A percentile compares a stretch with the other conserved stretches of the same genome.
These are phyloP conservation scores for Grigorovia humatica DNA, from an alignment of 805 yeast species.

Conservation along the genomic window DNA sequence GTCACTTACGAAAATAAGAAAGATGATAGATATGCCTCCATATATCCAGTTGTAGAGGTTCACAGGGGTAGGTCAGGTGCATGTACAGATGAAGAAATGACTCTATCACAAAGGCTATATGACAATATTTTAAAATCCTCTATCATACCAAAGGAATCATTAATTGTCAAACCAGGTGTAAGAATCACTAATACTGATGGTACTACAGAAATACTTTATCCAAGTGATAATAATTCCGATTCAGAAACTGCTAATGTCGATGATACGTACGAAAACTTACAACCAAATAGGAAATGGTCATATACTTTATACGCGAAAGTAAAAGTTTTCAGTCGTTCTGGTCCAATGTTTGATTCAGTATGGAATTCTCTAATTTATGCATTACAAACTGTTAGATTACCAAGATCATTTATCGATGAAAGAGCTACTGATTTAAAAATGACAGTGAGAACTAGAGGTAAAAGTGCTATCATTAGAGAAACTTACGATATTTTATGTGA, in stretches of 20 bases:
- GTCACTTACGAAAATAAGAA: constrained; percentile 35
- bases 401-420: constrained; percentile 60
- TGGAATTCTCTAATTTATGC: constrained; percentile 62
- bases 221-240: constrained; percentile 25
- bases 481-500: constrained; percentile 52
- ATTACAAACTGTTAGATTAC: constrained; percentile 48
- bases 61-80: constrained; percentile 68
- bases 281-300: constrained; percentile 39
- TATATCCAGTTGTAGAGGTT: constrained; percentile 69
- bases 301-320: constrained; percentile 62
- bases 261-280: constrained; percentile 13
- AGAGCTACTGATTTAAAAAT: constrained; percentile 41
- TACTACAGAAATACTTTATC: constrained; percentile 36
- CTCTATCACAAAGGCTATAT: constrained; percentile 52
- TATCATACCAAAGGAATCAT: constrained; percentile 39
- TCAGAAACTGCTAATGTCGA: constrained; percentile 4
- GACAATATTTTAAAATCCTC: constrained; percentile 51
- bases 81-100: constrained; percentile 81
- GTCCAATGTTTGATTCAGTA: constrained; percentile 70
- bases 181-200: constrained; percentile 44
- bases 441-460: constrained; percentile 43
- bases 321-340: constrained; percentile 69
- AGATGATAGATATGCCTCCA: constrained; percentile 27
- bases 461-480: constrained; percentile 36
- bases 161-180: constrained; percentile 36